Evolutionary conservation across 2,329 filamentous ascomycete genomes (phyloP), one percentile per base, ranked within the genome.

Genomic region (Pseudogymnoascus sp.): DNA sequence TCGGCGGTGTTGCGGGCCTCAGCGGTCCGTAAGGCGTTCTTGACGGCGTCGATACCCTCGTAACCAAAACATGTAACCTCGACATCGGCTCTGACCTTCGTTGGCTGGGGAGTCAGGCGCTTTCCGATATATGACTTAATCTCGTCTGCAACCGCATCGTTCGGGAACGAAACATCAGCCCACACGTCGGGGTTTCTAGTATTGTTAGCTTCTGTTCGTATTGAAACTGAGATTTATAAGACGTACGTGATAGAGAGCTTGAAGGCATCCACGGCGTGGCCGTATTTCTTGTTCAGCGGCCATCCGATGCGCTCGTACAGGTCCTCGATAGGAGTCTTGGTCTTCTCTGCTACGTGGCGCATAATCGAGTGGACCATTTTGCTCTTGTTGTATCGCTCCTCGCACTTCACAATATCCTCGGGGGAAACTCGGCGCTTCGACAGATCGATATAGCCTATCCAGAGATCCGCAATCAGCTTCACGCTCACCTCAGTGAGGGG

Each of bases 331-430:
- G 93, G 93, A 31, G 87, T 90, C 75, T 90, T 87, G 48, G 92
- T 96, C 85, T 97, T 97, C 81, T 99, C 93, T 70, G 95, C 93
- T 68, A 99, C 95, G 78, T 99, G 95, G 77, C 93, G 89, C 90
- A 99, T 93, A 79, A 99, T 97, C 63, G 92, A 96, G 79, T 99
- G 95, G 43, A 98, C 95, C 83, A 96, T 96, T 83, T 99, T 99
- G 82, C 92, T 91, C 88, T 99, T 99, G 86, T 99, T 99, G 85
- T 97, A 99, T 72, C 95, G 87, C 82, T 99, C 95, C 77, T 99
- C 95, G 77, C 96, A 99, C 81, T 97, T 97, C 72, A 96, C 84
- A 68, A 98, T 95, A 81, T 99, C 95, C 77, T 99, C 95, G 51
- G 95, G 90, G 48, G 93, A 97, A 66, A 99, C 95, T 81, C 95